Base-by-base conservation (phyloP, 805 yeast genomes). In the Hagleromyces aurorensis region DNA sequence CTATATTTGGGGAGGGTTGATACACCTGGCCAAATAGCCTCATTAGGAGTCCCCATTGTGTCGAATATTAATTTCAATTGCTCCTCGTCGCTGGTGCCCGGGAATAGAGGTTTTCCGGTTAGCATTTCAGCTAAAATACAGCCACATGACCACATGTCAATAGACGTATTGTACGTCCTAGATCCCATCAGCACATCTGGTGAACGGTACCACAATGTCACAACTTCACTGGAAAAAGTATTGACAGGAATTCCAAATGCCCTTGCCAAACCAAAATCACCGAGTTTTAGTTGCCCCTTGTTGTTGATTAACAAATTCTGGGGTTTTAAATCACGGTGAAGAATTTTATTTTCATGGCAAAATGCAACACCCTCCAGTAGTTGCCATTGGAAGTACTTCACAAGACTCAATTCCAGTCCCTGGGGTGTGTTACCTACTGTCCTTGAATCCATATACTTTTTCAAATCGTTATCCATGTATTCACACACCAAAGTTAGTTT, bases 111-210 rank as follows among this genome's bases (percentile, higher is more conserved):
- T 55, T 84, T 84, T 33, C 98, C 76, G 47, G 86, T 84, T 34
- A 87, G 85, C 97, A 91, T 87, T 56, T 91, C 98, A 5, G 96
- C 98, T 57, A 91, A 82, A 27, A 91, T 91, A 54, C 96, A 87
- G 10, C 98, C 98, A 38, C 89, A 82, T 7, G 96, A 84, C 98
- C 98, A 91, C 81, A 91, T 86, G 57, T 91, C 98, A 30, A 91
- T 96, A 12, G 97, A 96, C 0, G 97, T 91, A 19, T 96, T 84
- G 58, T 91, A 91, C 50, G 91, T 96, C 44, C 93, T 83, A 3
- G 96, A 96, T 9, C 98, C 98, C 41, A 91, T 70, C 37, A 91
- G 64, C 33, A 91, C 84, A 60, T 91, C 98, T 3, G 98, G 98
- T 1, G 96, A 85, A 43, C 98, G 69, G 57, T 91, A 91, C 98